Conservation (phyloP, 768 basidiomycete species). For the Xerocomellus dryophilus region DNA sequence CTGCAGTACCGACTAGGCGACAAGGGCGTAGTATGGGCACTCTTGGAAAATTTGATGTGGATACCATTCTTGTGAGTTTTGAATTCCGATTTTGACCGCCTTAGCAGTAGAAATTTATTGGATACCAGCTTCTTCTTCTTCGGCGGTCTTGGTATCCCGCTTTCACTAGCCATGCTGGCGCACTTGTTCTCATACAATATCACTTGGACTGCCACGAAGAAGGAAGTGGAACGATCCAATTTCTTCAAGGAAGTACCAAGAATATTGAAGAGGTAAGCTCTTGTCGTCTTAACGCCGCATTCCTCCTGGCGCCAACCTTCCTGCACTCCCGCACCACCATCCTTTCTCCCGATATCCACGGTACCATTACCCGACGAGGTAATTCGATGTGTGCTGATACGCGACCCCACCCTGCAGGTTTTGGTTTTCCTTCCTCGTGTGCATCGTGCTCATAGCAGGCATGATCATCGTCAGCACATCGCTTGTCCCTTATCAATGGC, state of each 20-base stretch:
- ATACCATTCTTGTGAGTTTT: constrained; percentile 38
- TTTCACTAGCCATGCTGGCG: constrained; percentile 50
- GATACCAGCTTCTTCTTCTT: constrained; percentile 46
- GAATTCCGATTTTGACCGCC: background rate
- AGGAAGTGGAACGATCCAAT: constrained; percentile 85
- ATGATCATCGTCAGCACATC: constrained; percentile 57
- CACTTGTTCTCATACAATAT: constrained; percentile 60
- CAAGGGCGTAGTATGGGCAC: constrained; percentile 21
- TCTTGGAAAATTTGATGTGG: constrained; percentile 28
- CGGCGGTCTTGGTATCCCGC: constrained; percentile 53
- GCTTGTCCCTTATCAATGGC: constrained; percentile 65
- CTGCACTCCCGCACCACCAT: background rate
- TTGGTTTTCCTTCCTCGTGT: constrained; percentile 42
- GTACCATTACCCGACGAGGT: constrained; percentile 3
- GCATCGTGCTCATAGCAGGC: constrained; percentile 49
- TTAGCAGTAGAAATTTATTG: constrained; percentile 5
- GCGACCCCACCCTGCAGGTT: constrained; percentile 22
- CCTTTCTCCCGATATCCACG: background rate
- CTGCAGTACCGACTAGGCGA: constrained; percentile 69
- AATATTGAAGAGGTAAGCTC: constrained; percentile 52
- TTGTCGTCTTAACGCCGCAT: background rate
- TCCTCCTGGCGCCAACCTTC: background rate
- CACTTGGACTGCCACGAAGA: constrained; percentile 59
- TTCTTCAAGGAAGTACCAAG: constrained; percentile 89
- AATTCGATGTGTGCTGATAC: constrained; percentile 15